phyloP scores from a whole-genome alignment of 2,329 filamentous ascomycete species.

The Pseudocercospora vitis region DNA sequence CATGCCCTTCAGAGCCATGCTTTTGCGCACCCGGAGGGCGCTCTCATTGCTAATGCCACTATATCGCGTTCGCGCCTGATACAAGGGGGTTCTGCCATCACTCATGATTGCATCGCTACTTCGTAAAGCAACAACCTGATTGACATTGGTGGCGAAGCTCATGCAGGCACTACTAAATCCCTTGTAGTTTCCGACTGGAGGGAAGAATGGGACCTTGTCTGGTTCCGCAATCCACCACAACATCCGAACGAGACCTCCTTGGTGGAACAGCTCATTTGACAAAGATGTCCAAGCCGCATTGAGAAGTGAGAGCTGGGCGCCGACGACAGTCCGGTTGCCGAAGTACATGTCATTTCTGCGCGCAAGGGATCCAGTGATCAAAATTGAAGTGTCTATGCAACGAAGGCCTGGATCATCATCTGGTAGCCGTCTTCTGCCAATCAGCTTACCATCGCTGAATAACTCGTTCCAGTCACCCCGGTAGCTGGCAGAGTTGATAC shows the following conservation, averaged over 20 bases:
- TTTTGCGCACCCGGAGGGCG: constrained; percentile 48
- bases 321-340: not conserved
- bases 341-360: constrained; percentile 17
- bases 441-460: not conserved
- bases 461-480: not conserved
- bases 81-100: not conserved
- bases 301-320: constrained; percentile 51
- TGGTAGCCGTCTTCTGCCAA: not conserved
- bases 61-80: constrained; percentile 1
- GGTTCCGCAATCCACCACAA: constrained; percentile 68
- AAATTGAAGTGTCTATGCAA: constrained; percentile 67
- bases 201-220: constrained; percentile 61
- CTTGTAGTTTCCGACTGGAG: constrained; percentile 44
- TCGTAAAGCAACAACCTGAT: constrained; percentile 38
- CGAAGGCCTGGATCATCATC: constrained; percentile 42
- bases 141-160: constrained; percentile 61
- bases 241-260: constrained; percentile 76
- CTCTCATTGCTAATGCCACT: constrained; percentile 28
- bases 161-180: constrained; percentile 27
- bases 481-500: not conserved
- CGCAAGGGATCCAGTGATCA: constrained; percentile 52
- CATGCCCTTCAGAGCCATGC: constrained; percentile 11
- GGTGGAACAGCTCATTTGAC: constrained; percentile 56
- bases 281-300: constrained; percentile 61
- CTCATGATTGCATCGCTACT: not conserved